These are phyloP conservation scores for Neurospora africana DNA, from an alignment of 495 filamentous ascomycete species.

Conservation along the genomic window DNA sequence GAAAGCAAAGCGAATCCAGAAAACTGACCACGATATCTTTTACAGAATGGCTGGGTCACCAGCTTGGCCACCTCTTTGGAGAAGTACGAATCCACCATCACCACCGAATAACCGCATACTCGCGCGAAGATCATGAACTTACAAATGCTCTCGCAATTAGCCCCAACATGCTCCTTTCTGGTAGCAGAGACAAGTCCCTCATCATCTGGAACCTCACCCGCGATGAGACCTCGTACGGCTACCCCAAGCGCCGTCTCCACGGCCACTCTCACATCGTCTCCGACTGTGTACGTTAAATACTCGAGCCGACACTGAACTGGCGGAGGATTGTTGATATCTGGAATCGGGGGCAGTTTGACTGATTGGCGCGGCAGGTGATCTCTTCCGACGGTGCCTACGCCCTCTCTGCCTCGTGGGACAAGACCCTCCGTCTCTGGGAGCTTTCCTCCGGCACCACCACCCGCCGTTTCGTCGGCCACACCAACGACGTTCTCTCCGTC, in stretches of 20 bases:
- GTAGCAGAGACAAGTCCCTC: constrained; percentile 91
- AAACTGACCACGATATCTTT: constrained; percentile 6
- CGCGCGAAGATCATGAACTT: constrained; percentile 14
- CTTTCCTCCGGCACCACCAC: constrained; percentile 92
- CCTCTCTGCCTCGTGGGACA: constrained; percentile 98
- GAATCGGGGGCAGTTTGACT: constrained; percentile 14
- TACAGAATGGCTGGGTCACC: constrained; percentile 61
- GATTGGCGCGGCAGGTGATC: constrained; percentile 65
- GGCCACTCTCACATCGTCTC: constrained; percentile 99
- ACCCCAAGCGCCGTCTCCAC: constrained; percentile 96
- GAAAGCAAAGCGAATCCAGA: background rate
- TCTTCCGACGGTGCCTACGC: constrained; percentile 99
- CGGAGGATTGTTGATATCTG: constrained; percentile 5
- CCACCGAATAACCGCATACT: constrained; percentile 4
- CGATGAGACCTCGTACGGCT: constrained; percentile 93
- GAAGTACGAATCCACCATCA: constrained; percentile 56
- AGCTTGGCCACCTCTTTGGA: constrained; percentile 94
- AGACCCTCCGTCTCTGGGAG: constrained; percentile 99
- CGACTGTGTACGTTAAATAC: constrained; percentile 76
- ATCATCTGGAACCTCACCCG: constrained; percentile 99
- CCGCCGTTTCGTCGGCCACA: constrained; percentile 97
- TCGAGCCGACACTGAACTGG: background rate
- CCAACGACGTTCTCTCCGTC: constrained; percentile 98
- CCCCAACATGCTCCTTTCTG: constrained; percentile 99
- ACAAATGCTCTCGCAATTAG: constrained; percentile 35